Base-by-base conservation (phyloP, 805 yeast species). In the Candida orba region DNA sequence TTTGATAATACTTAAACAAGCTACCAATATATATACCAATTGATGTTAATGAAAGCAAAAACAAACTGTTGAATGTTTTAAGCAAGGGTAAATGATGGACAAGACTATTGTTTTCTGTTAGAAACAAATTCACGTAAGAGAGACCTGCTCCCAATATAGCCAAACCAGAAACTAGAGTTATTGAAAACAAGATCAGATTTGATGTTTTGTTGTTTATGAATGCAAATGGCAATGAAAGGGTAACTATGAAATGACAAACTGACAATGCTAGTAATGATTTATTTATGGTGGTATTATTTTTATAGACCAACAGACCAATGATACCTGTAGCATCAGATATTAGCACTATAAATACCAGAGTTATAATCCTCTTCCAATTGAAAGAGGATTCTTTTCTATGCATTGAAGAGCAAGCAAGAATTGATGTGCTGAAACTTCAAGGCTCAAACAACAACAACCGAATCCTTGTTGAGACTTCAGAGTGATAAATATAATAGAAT, bases 121-220 rank as follows among this genome's bases (percentile, higher is more conserved):
- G 34, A 4, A 36, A 34, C 14, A 42, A 14, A 36, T 42, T 42
- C 36, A 54, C 27, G 12, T 44, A 40, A 14, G 49, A 44, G 42
- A 57, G 53, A 15, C 60, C 57, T 38, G 61, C 56, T 52, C 58
- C 59, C 36, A 56, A 40, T 18, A 54, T 45, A 3, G 47, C 17
- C 1, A 44, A 12, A 8, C 50, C 24, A 9, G 57, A 49, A 8
- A 44, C 8, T 4, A 27, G 31, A 2, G 20, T 31, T 34, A 40
- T 42, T 33, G 10, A 29, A 3, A 13, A 4, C 18, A 35, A 12
- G 20, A n/a, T 8, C 14, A 25, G 4, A 24, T 18, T 9, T 22
- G 42, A 20, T 12, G 8, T 14, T 6, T 18, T 35, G 8, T 22
- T 23, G 8, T 22, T 43, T 22, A 35, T 9, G 18, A 39, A 36